phyloP scores from a whole-genome alignment of 2,329 filamentous ascomycete species.

The Fusarium globosum region DNA sequence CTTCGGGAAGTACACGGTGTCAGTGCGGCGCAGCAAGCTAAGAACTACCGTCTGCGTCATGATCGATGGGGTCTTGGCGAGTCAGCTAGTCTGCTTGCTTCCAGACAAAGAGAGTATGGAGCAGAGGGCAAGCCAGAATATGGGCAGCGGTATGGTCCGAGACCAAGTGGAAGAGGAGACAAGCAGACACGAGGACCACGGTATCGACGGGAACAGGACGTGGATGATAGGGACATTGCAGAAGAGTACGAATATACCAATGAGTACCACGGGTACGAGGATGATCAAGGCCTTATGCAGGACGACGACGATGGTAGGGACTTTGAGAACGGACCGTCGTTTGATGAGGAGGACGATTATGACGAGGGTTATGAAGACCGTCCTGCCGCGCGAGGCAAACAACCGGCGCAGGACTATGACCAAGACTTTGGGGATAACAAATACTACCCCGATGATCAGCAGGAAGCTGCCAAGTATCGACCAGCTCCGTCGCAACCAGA shows the following conservation, averaged over 20 bases:
- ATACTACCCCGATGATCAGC: not conserved
- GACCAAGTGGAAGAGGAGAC: not conserved
- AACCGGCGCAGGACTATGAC: not conserved
- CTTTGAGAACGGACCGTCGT: not conserved
- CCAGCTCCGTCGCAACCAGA: fast-evolving
- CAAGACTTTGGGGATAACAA: not conserved
- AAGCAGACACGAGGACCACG: fast-evolving
- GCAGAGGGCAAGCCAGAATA: fast-evolving
- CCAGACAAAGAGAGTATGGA: fast-evolving
- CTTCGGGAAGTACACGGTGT: not conserved
- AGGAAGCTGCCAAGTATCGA: fast-evolving
- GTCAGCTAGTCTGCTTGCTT: not conserved
- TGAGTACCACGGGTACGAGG: fast-evolving
- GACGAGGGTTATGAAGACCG: not conserved
- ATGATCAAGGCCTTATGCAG: not conserved
- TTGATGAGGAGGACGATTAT: not conserved
- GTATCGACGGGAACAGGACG: not conserved
- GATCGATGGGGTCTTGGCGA: not conserved
- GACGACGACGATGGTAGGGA: not conserved
- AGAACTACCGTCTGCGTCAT: not conserved
- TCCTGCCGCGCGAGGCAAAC: not conserved
- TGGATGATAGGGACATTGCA: not conserved
- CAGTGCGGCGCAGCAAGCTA: not conserved
- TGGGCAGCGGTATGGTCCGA: not conserved
- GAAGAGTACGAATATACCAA: not conserved